These are phyloP conservation scores for Kwoniella sp. DNA, from an alignment of 768 basidiomycete species.

Conservation along the genomic window DNA sequence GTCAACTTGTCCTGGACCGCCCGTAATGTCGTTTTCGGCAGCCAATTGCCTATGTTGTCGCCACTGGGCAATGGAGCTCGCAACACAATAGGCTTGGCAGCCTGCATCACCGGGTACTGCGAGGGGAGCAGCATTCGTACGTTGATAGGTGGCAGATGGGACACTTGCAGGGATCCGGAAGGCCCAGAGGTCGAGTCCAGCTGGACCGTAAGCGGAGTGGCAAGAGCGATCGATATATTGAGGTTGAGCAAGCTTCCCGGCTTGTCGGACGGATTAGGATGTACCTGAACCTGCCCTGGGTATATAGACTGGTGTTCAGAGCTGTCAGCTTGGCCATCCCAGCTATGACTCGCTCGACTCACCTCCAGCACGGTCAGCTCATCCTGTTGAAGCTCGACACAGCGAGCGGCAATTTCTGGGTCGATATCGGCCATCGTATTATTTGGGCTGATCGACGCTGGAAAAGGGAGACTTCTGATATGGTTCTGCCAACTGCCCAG, in stretches of 20 bases:
- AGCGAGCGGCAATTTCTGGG: conserved; percentile 13
- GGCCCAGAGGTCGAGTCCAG: conserved; percentile 6
- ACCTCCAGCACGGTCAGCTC: conserved; percentile 43
- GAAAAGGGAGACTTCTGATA: too few species aligned
- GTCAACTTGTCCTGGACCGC: conserved; percentile 15
- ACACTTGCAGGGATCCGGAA: conserved; percentile 17
- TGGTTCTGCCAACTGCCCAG: too few species aligned
- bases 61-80: conserved; percentile 16
- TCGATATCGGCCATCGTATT: too few species aligned
- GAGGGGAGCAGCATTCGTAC: conserved; percentile 23
- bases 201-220: conserved; percentile 3
- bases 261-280: conserved; percentile 18
- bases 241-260: conserved; percentile 21
- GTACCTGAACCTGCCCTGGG: conserved; percentile 10
- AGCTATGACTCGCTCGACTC: background rate
- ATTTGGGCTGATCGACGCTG: too few species aligned
- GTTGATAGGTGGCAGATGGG: conserved; percentile 29
- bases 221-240: conserved; percentile 23
- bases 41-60: conserved; percentile 16
- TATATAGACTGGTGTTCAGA: conserved; percentile 29
- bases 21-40: conserved; percentile 12
- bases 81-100: conserved; percentile 16
- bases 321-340: background rate
- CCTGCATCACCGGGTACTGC: conserved; percentile 19
- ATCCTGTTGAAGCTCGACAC: conserved; percentile 30